These are phyloP conservation scores for Ophiostoma ulmi DNA, from an alignment of 2,329 filamentous ascomycete genomes.

Conservation along the genomic window DNA sequence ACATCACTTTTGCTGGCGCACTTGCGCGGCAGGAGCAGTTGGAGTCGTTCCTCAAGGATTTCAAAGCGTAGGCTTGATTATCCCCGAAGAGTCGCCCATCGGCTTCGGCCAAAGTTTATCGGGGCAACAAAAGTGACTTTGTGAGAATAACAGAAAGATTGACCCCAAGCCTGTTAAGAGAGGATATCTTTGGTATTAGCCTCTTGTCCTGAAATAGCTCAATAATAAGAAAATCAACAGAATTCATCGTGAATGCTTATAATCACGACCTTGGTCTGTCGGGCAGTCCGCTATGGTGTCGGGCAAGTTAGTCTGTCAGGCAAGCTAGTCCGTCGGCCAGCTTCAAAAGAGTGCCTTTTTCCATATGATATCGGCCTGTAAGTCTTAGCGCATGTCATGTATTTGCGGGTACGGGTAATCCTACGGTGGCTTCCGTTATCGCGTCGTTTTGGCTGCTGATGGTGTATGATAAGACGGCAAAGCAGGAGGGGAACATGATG, in stretches of 20 bases:
- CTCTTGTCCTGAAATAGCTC: background rate
- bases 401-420: background rate
- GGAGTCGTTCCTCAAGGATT: conserved; percentile 29
- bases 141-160: background rate
- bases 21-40: conserved; percentile 45
- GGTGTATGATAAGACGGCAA: conserved; percentile 9
- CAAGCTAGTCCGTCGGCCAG: conserved; percentile 14
- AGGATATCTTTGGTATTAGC: background rate
- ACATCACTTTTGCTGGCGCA: conserved; percentile 41
- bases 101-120: background rate
- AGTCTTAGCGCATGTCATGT: conserved; percentile 4
- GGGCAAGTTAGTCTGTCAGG: conserved; percentile 8
- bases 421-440: conserved; percentile 2
- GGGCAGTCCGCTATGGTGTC: conserved; percentile 1
- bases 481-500: background rate
- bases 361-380: background rate
- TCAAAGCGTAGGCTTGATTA: background rate
- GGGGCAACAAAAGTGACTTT: background rate
- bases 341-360: background rate
- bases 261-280: background rate
- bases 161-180: background rate
- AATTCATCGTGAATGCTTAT: background rate
- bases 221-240: background rate
- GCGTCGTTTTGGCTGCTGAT: background rate
- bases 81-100: background rate